Base-by-base conservation (phyloP, 1,284 basidiomycete species). In the Entoloma clypeatum region DNA sequence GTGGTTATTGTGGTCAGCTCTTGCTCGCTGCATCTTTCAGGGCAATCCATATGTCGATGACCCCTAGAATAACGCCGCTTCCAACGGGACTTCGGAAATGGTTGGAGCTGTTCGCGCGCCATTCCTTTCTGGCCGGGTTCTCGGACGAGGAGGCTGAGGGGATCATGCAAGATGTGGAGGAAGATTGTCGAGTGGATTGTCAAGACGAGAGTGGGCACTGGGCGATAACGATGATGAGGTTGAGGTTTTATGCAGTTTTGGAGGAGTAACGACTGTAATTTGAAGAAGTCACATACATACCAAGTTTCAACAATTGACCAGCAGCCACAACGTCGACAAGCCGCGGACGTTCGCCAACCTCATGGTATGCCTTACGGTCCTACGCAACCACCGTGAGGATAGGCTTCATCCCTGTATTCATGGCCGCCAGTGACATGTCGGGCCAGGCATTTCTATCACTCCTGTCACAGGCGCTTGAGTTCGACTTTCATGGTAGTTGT, bases 181-280 rank as follows among this genome's bases (percentile, higher is more conserved):
- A 79, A 23, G 63, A 74, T 25, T 81, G 77, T 49, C 62, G 62
- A 23, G 60, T 77, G 4, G 86, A 88, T 52, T 80, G 75, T 60
- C 71, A 64, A 52, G 77, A 81, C 53, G 61, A 56, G 13, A 62
- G 63, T 31, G 81, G 80, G 6, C 72, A 72, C 2, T 87, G 85
- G 85, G 65, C 74, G 30, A 63, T 86, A 60, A 79, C 87, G 71
- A 89, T 88, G 56, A 77, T 79, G 35, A 64, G 87, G 32, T 56
- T 91, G 48, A 71, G 86, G 30, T 81, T 87, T 51, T 58, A 58
- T 31, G 73, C 69, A 11, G 48, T 63, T 16, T 38, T 61, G 48
- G 55, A 56, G 29, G 47, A 49, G 30, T n/a, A n/a, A n/a, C n/a
- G n/a, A n/a, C n/a, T n/a, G n/a, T n/a, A n/a, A n/a, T n/a, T n/a